These are phyloP conservation scores for Draba incana DNA, from an alignment of 345 rosid genomes.

Conservation along the genomic window DNA sequence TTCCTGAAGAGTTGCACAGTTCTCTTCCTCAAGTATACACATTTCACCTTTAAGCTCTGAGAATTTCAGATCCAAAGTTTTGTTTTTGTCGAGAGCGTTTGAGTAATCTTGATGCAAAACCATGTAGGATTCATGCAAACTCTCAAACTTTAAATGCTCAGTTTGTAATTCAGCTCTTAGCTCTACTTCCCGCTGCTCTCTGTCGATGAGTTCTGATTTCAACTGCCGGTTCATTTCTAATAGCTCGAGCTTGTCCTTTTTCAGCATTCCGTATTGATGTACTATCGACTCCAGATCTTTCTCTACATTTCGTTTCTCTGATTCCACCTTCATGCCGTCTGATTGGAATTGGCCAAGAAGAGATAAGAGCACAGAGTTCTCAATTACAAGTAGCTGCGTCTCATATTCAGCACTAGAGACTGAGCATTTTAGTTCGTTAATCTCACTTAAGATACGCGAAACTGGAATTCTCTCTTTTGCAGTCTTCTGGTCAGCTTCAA, in stretches of 20 bases:
- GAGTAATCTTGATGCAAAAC: conserved; percentile 56
- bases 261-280: conserved; percentile 46
- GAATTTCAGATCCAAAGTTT: conserved; percentile 49
- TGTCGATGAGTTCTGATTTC: conserved; percentile 51
- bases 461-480: conserved; percentile 54
- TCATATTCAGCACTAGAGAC: conserved; percentile 56
- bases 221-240: conserved; percentile 61
- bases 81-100: conserved; percentile 52
- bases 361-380: conserved; percentile 74
- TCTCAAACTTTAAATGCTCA: conserved; percentile 47
- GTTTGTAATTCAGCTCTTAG: conserved; percentile 51
- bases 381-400: conserved; percentile 64
- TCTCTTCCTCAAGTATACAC: conserved; percentile 62
- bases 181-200: conserved; percentile 47
- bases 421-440: conserved; percentile 60
- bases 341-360: conserved; percentile 54
- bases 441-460: conserved; percentile 56
- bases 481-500: conserved; percentile 43
- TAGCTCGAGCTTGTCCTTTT: conserved; percentile 60
- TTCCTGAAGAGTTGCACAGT: conserved; percentile 51
- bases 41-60: conserved; percentile 55
- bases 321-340: conserved; percentile 61
- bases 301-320: conserved; percentile 51
- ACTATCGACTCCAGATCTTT: conserved; percentile 49
- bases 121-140: conserved; percentile 55